Conservation (phyloP, 1,139 yeast species). For the Barnettozyma hawaiiensis region DNA sequence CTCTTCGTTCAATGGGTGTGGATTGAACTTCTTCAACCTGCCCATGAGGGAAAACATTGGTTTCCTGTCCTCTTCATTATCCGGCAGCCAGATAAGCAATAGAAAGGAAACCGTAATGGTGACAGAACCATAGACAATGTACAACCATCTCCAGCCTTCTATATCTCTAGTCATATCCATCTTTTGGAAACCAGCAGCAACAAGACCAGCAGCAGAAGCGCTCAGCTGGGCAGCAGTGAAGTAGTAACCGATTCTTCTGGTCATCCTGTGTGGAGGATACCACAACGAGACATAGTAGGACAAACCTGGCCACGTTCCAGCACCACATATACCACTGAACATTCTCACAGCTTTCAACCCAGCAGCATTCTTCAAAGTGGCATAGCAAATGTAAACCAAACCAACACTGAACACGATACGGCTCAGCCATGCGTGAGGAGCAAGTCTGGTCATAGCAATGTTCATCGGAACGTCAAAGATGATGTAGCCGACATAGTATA, state of each 20-base stretch:
- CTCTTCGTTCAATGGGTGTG: slow-evolving; percentile 40
- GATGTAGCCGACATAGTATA: slow-evolving; percentile 78
- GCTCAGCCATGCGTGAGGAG: slow-evolving; percentile 82
- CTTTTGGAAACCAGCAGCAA: slow-evolving; percentile 81
- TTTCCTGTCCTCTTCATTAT: slow-evolving; percentile 29
- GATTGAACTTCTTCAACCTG: slow-evolving; percentile 17
- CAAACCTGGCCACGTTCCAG: slow-evolving; percentile 95
- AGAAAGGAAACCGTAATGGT: slow-evolving; percentile 64
- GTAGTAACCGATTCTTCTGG: slow-evolving; percentile 80
- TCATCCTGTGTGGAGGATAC: slow-evolving; percentile 78
- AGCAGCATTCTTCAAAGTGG: slow-evolving; percentile 45
- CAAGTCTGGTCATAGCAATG: slow-evolving; percentile 71
- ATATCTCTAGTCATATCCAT: slow-evolving; percentile 68
- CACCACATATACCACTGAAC: slow-evolving; percentile 74
- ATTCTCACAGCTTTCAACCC: slow-evolving; percentile 72
- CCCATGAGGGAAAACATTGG: slow-evolving; percentile 12
- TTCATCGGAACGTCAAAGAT: slow-evolving; percentile 87
- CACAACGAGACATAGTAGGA: slow-evolving; percentile 78
- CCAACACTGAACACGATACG: slow-evolving; percentile 78
- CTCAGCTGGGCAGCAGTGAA: slow-evolving; percentile 88
- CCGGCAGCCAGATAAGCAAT: slow-evolving; percentile 83
- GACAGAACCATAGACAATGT: slow-evolving; percentile 65
- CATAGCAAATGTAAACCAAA: slow-evolving; percentile 66
- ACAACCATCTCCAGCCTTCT: slow-evolving; percentile 89
- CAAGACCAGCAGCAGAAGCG: slow-evolving; percentile 81